Evolutionary conservation across 2,329 filamentous ascomycete genomes (phyloP).

Genomic region (Thielaviopsis musarum): DNA sequence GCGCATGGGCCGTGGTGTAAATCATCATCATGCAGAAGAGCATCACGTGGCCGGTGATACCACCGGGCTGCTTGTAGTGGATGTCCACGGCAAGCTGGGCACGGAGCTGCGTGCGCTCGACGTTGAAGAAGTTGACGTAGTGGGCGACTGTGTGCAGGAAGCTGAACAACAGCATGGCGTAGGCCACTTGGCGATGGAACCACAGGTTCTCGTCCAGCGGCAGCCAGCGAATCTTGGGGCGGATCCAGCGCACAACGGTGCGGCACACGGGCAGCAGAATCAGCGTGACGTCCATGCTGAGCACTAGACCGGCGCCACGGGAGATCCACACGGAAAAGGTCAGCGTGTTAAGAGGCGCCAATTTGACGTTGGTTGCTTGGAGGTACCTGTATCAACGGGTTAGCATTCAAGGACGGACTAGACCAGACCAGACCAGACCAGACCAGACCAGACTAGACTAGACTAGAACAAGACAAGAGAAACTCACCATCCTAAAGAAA

Average conservation of each 20-base stretch:
- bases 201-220: conserved; percentile 94
- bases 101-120: conserved; percentile 71
- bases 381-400: conserved; percentile 48
- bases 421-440: too few relatives aligned
- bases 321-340: conserved; percentile 91
- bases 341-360: conserved; percentile 66
- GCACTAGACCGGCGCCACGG: conserved; percentile 72
- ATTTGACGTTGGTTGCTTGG: conserved; percentile 48
- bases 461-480: background rate
- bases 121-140: conserved; percentile 98
- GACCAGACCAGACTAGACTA: background rate
- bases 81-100: conserved; percentile 71
- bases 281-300: conserved; percentile 70
- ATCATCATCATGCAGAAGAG: conserved; percentile 97
- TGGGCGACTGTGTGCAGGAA: conserved; percentile 62
- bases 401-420: background rate
- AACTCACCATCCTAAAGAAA: conserved; percentile 67
- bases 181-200: conserved; percentile 93
- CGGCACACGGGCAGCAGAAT: conserved; percentile 92
- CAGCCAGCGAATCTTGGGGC: conserved; percentile 74
- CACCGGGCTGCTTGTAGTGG: conserved; percentile 76
- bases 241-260: conserved; percentile 66
- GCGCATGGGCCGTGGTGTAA: conserved; percentile 86
- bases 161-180: conserved; percentile 70
- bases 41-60: conserved; percentile 94